A percentile compares a stretch with the other conserved stretches of the same genome.
These are phyloP conservation scores for Trametes cingulata DNA, from an alignment of 768 basidiomycete species.

Conservation along the genomic window DNA sequence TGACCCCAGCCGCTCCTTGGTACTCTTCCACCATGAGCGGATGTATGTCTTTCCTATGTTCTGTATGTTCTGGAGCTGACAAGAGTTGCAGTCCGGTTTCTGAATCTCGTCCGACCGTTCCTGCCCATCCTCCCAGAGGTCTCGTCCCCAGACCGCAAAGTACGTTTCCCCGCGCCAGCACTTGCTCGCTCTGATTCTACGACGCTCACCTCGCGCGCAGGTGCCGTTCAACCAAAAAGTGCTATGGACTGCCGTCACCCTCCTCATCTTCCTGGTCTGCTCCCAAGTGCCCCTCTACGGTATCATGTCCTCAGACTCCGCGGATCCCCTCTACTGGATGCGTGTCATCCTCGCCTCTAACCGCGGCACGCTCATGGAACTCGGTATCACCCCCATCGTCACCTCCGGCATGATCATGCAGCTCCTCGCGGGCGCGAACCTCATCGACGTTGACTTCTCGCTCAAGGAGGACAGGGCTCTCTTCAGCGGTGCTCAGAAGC, in stretches of 20 bases:
- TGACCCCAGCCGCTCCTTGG: slow-evolving; percentile 28
- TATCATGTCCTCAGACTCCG: slow-evolving; percentile 99
- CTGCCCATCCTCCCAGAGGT: slow-evolving; percentile 96
- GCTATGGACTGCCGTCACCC: slow-evolving; percentile 98
- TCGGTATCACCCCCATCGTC: slow-evolving; percentile 96
- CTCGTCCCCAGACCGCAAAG: slow-evolving; percentile 96
- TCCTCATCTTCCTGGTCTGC: slow-evolving; percentile 99
- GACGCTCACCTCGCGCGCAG: slow-evolving; percentile 39
- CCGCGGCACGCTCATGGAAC: slow-evolving; percentile 98
- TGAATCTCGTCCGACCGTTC: slow-evolving; percentile 98
- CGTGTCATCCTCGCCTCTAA: slow-evolving; percentile 99
- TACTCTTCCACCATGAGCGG: slow-evolving; percentile 65
- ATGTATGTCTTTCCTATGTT: slow-evolving; percentile 50
- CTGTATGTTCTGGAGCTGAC: background rate
- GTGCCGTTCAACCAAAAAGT: slow-evolving; percentile 99
- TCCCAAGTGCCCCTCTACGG: slow-evolving; percentile 99
- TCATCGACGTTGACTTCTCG: slow-evolving; percentile 96
- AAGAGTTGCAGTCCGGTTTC: slow-evolving; percentile 75
- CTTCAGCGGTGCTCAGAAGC: slow-evolving; percentile 95
- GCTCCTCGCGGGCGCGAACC: slow-evolving; percentile 93
- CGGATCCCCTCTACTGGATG: slow-evolving; percentile 99
- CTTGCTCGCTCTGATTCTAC: slow-evolving; percentile 5
- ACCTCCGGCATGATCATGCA: slow-evolving; percentile 99
- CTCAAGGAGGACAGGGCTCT: slow-evolving; percentile 96
- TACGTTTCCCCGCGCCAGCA: slow-evolving; percentile 30